These are phyloP conservation scores for Suhomyces wounanorum DNA, from an alignment of 1,139 yeast genomes.

Conservation along the genomic window DNA sequence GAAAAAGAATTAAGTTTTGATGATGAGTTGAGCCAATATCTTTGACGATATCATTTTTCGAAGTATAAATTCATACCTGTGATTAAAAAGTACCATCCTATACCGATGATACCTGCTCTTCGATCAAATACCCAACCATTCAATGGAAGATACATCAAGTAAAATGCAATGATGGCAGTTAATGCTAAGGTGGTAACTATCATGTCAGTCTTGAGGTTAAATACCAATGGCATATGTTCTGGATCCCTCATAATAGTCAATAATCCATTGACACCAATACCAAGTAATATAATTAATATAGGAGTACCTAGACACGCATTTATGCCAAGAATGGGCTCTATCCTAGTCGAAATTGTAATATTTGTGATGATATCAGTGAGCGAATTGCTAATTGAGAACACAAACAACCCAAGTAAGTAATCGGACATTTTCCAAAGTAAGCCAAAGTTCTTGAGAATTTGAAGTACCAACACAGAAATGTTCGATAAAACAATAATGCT, in stretches of 20 bases:
- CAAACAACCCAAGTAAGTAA: constrained; percentile 41
- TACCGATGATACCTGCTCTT: constrained; percentile 27
- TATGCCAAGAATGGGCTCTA: constrained; percentile 41
- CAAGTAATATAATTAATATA: constrained; percentile 37
- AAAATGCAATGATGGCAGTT: constrained; percentile 26
- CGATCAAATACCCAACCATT: constrained; percentile 40
- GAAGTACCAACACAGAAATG: constrained; percentile 32
- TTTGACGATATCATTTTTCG: constrained; percentile 5
- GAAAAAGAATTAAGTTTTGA: constrained; percentile 2
- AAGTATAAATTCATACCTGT: constrained; percentile 14
- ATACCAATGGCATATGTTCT: constrained; percentile 22
- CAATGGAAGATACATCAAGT: constrained; percentile 33
- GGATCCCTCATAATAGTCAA: constrained; percentile 18
- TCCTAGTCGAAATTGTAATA: constrained; percentile 35
- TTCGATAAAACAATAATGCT: constrained; percentile 33
- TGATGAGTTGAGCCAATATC: constrained; percentile 6
- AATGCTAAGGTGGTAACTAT: constrained; percentile 31
- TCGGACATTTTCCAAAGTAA: constrained; percentile 39
- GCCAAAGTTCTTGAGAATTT: constrained; percentile 41
- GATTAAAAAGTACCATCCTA: constrained; percentile 15
- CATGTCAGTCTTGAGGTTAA: constrained; percentile 29
- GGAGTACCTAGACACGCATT: constrained; percentile 49
- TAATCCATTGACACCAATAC: constrained; percentile 42
- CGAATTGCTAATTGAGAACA: constrained; percentile 44
- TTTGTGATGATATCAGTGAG: constrained; percentile 46